phyloP scores from a whole-genome alignment of 2,329 filamentous ascomycete species.

The Ceratocystis destructans region DNA sequence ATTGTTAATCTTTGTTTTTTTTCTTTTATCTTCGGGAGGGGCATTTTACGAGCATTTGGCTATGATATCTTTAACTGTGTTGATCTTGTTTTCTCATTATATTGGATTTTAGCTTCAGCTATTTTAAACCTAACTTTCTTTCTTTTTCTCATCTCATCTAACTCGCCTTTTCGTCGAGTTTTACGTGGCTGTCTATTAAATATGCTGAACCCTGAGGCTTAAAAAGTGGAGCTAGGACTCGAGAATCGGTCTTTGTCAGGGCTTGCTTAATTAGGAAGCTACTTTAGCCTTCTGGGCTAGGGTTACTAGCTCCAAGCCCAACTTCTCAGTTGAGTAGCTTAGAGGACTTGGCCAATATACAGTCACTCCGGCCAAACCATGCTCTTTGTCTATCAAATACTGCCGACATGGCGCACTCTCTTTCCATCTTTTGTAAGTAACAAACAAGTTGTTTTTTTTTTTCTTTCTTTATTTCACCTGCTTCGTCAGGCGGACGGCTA shows the following conservation, averaged over 20 bases:
- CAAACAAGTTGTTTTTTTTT: background rate
- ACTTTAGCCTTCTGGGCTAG: background rate
- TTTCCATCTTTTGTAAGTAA: background rate
- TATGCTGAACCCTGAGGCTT: too few relatives aligned
- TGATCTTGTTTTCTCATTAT: background rate
- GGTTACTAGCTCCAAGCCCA: background rate
- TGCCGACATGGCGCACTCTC: background rate
- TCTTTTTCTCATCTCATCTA: background rate
- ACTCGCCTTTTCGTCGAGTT: background rate
- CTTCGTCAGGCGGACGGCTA: constrained; percentile 4
- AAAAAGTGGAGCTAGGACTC: too few relatives aligned
- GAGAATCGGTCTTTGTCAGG: too few relatives aligned
- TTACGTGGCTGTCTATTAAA: background rate
- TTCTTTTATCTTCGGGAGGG: too few relatives aligned
- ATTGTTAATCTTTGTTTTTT: background rate
- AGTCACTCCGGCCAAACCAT: background rate
- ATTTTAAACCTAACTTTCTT: background rate
- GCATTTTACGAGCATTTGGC: background rate
- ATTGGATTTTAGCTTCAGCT: background rate
- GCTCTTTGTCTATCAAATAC: background rate
- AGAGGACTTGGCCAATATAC: background rate
- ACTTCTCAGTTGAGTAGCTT: background rate
- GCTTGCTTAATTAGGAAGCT: too few relatives aligned
- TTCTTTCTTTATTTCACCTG: background rate
- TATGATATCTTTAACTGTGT: constrained; percentile 9